A percentile compares a stretch with the other conserved stretches of the same genome.
These are phyloP conservation scores for Angomonas deanei DNA, from an alignment of 208 protist genomes.

Conservation along the genomic window DNA sequence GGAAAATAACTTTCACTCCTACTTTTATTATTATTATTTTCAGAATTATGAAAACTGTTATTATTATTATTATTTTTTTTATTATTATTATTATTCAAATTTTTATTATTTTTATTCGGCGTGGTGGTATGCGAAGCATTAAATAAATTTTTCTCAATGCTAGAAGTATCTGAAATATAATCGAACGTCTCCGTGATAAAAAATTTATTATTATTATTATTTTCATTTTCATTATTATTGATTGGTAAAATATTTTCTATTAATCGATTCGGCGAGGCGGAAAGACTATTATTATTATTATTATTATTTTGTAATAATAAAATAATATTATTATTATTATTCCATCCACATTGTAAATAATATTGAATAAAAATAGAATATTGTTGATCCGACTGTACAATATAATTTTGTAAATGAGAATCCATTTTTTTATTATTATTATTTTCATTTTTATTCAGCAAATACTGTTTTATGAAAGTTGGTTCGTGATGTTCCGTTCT, in stretches of 20 bases:
- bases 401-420: too few species aligned
- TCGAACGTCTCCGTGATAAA: not conserved
- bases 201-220: constrained; percentile 1
- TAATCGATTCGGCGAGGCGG: not conserved
- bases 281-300: not conserved
- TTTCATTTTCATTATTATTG: not conserved
- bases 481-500: too few species aligned
- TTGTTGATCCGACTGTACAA: too few species aligned
- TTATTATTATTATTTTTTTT: constrained; percentile 1
- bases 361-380: too few species aligned
- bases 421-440: too few species aligned
- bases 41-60: not conserved
- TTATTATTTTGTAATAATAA: not conserved
- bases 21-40: not conserved
- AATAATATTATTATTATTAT: too few species aligned
- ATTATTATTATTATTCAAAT: not conserved
- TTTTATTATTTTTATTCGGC: not conserved
- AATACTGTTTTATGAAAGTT: too few species aligned
- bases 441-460: too few species aligned
- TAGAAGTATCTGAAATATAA: too few species aligned
- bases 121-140: not conserved
- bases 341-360: too few species aligned
- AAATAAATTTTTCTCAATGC: not conserved
- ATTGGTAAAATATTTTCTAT: not conserved
- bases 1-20: not conserved